Base-by-base conservation (phyloP, 768 basidiomycete species). In the Calocera viscosa region DNA sequence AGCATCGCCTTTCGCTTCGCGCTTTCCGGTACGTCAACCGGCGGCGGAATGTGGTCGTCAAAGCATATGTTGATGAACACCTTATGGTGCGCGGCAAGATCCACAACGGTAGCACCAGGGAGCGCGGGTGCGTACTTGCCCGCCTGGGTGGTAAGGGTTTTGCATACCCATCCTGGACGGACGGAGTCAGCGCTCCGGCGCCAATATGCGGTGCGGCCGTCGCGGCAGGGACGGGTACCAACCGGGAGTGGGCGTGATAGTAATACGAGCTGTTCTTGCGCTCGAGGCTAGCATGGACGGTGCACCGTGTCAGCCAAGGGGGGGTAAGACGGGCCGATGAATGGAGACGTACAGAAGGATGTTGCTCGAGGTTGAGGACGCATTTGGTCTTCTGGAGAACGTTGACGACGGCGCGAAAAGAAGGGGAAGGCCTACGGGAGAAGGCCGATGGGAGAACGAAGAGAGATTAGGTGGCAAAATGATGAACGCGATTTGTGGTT, bases 11-110 rank as follows among this genome's bases (percentile, higher is more conserved):
- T 77, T n/a, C 80, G 82, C 34, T 89, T 82, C 8, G 73, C 80
- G 16, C 84, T 82, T 68, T 87, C 83, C 35, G 65, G 30, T 2
- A 28, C 35, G 66, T 22, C 34, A 2, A 60, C 86, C 0, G 89
- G 88, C 0, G 85, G 80, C 2, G 89, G 89, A 0, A 90, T 82
- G 68, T 84, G 81, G 11, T 76, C 22, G 67, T 88, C 88, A 82
- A 84, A 91, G 19, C 85, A 83, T 16, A 91, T 77, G 71, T 91
- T 91, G 33, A 90, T 76, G 73, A 91, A 91, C 35, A 90, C 74
- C 75, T 91, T 90, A 68, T 76, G 74, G 28, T 81, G 82, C 38
- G 78, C 74, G 12, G 81, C 77, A 22, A 87, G 76, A 32, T 60
- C 26, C 8, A 30, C 22, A 26, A 60, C 30, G 26, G 24, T 26